These are phyloP conservation scores for Paraphoma sp. DNA, from an alignment of 2,329 filamentous ascomycete genomes.

Conservation along the genomic window DNA sequence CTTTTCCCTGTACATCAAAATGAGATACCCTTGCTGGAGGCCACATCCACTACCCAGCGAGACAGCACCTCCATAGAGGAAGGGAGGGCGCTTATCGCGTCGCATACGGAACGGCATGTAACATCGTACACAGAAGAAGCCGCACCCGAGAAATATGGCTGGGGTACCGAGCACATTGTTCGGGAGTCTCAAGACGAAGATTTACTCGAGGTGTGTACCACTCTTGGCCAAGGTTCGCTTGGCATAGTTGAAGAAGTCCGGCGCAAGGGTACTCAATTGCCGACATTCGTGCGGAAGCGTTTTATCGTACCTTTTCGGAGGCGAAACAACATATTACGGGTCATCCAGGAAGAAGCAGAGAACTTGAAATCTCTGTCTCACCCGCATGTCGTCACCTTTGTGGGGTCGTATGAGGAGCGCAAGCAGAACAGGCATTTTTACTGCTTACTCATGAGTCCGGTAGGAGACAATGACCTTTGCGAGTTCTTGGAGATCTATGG, in stretches of 20 bases:
- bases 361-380: constrained; percentile 11
- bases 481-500: constrained; percentile 13
- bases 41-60: too few species aligned
- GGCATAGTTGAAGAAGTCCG: constrained; percentile 23
- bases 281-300: constrained; percentile 20
- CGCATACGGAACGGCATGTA: too few species aligned
- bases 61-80: too few species aligned
- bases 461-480: constrained; percentile 19
- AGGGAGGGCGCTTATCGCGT: too few species aligned
- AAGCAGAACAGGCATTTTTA: constrained; percentile 10
- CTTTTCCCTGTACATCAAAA: too few species aligned
- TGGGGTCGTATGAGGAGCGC: constrained; percentile 17
- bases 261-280: background rate
- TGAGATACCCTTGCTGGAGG: too few species aligned
- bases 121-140: background rate
- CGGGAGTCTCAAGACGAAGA: background rate
- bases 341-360: constrained; percentile 15
- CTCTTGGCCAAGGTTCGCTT: constrained; percentile 15
- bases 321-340: background rate
- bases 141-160: background rate
- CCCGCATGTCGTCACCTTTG: constrained; percentile 17
- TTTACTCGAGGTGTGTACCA: background rate
- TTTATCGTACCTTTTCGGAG: constrained; percentile 9
- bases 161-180: background rate
- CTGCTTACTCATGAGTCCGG: constrained; percentile 19